Base-by-base conservation (phyloP, 164 flowering plant genomes). In the Macadamia integrifolia region DNA sequence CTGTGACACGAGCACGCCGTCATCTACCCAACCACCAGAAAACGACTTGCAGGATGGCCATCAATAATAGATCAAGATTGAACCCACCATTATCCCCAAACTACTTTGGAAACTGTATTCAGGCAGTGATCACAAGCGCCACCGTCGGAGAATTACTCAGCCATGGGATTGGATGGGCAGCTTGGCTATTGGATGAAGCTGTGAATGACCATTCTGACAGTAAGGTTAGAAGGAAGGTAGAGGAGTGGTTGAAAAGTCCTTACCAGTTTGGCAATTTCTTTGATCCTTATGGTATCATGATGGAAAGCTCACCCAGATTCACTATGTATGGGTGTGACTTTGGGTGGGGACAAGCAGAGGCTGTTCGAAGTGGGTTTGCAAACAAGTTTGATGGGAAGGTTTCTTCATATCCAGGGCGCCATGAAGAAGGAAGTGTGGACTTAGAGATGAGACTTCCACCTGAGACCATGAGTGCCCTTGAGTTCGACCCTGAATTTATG, bases 1-100 rank as follows among this genome's bases (percentile, higher is more conserved):
- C 77, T 49, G 69, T 87, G n/a, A 84, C 84, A 1, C 76, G 84
- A 1, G 79, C 75, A 0, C 80, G 88, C 1, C 12, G 44, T 6
- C 13, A 42, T 6, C 46, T 71, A 1, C 72, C 79, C 0, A 53
- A 0, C 0, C 78, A 78, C 9, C 75, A 74, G 58, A 40, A 30
- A 2, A 83, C 84, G 28, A 64, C 60, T 13, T 85, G 23, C 23
- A 23, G 23, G 23, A 23, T 23, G 23, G 23, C 23, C 23, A 23
- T 23, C 23, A 23, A 23, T 42, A 72, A 75, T 71, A 67, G 88
- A 59, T 6, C 74, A 30, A 76, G 88, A 64, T 5, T 85, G 62
- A 62, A 72, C 15, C 87, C 88, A 3, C 80, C 81, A 0, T 9
- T 87, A 57, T 56, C 85, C 23, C 23, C 23, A 23, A 23, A 23